Conservation (phyloP, 345 rosid species). For the Pugionium cornutum region DNA sequence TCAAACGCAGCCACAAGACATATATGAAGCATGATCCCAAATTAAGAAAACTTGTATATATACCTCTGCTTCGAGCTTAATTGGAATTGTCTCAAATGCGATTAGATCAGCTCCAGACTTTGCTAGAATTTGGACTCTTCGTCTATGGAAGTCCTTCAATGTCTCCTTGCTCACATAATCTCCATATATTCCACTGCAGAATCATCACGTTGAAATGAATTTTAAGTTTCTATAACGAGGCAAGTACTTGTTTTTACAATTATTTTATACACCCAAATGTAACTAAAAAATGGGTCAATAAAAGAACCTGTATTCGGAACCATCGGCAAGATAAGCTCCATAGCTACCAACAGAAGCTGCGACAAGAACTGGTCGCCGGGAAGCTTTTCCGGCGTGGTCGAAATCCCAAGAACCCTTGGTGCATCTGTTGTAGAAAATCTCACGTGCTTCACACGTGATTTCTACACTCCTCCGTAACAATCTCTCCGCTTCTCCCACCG, state of each 20-base stretch:
- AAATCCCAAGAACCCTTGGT: conserved; percentile 59
- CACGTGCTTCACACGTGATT: conserved; percentile 81
- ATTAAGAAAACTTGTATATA: not conserved
- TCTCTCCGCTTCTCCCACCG: conserved; percentile 64
- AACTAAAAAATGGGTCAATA: not conserved
- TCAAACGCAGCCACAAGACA: not conserved
- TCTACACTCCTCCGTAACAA: conserved; percentile 73
- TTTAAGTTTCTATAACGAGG: not conserved
- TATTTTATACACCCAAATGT: not conserved
- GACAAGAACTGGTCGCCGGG: conserved; percentile 60
- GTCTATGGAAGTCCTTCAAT: conserved; percentile 86
- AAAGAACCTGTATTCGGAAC: conserved; percentile 79
- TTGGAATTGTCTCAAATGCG: conserved; percentile 91
- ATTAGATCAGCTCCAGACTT: conserved; percentile 70
- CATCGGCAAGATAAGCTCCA: conserved; percentile 94
- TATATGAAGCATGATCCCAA: too few species aligned
- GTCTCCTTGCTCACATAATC: conserved; percentile 55
- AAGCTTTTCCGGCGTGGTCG: conserved; percentile 33
- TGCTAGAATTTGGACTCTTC: conserved; percentile 72
- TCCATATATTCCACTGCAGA: conserved; percentile 71
- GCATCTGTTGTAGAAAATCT: conserved; percentile 59
- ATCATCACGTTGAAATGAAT: not conserved
- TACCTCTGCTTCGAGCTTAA: conserved; percentile 89
- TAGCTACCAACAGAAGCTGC: conserved; percentile 97
- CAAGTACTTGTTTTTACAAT: not conserved